Evolutionary conservation across 495 filamentous ascomycete genomes (phyloP), one percentile per base, ranked within the genome.

Genomic region (Umbilicaria muhlenbergii): DNA sequence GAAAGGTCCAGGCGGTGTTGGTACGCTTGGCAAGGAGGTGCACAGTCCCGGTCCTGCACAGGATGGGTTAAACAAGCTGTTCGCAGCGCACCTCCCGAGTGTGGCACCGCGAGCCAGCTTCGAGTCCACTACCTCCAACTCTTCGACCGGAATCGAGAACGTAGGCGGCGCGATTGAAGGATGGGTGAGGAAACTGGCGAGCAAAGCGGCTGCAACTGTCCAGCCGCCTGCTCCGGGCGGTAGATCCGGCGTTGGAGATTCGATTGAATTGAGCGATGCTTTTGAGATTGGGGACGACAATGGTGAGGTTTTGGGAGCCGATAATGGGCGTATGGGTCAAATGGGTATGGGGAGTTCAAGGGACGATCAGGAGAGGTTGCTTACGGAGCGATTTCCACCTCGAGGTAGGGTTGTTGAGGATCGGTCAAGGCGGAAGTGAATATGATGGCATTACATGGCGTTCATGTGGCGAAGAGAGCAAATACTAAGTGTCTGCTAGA

Each of bases 141-240:
- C 58, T 62, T 77, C 64, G 57, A 77, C 55, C 1, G 68, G 77
- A 1, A 58, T 96, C 5, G 88, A 94, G 51, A 82, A 86, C 42
- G 76, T 92, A 2, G 87, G 86, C 0, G 79, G 82, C 11, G 81
- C 78, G 11, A 73, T 98, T 24, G 89, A 95, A 59, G 77, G 78
- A 6, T 98, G 91, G 86, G 69, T 95, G 49, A 68, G 86, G 36
- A 85, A 80, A 48, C 73, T 89, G 43, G 83, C 81, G 33, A 73
- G 69, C 2, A 74, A 74, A 50, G 68, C 67, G 11, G 64, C 71
- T 3, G 63, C 64, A 17, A 72, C 70, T 1, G 45, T 56, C 13
- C 50, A 52, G 32, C 33, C 47, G 21, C 42, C 52, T n/a, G 35
- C 38, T 35, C 36, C 50, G 5, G 57, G 56, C 11, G 63, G 60